Base-by-base conservation (phyloP, 140 eudicot species). In the Ambrosia hybrid region DNA sequence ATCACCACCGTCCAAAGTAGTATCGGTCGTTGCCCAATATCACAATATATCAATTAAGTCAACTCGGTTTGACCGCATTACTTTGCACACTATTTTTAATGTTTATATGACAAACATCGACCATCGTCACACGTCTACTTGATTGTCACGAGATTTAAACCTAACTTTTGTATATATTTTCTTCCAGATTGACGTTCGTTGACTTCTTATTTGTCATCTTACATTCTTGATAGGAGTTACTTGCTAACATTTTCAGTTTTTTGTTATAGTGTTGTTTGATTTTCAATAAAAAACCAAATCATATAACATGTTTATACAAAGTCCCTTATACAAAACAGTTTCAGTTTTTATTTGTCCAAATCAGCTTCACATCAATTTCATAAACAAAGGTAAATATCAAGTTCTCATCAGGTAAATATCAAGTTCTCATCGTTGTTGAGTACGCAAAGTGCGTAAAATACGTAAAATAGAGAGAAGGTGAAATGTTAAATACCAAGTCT, bases 1-100 rank as follows among this genome's bases (percentile, higher is more conserved):
- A 46, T 60, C 66, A 9, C 14, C 76, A 70, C 81, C 81, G 58
- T 70, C 81, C 72, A 51, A 70, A 51, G 26, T 61, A 51, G 65
- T 66, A 45, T 65, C 66, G 10, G 58, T 74, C 45, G 68, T 57
- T 41, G 67, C 12, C 38, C 33, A 46, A 43, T 55, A 57, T 52
- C 30, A 21, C 30, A 21, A 21, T 21, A 21, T 21, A 16, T 62
- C 1, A 36, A 16, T 5, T 1, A 72, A 61, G 77, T 78, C 73
- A 71, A 78, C 77, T 55, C 73, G 53, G 61, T 56, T 78, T 78
- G 82, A 78, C 82, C 14, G 21, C 62, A 17, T 64, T n/a, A n/a
- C 68, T 48, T 11, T 48, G 12, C 13, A 48, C 53, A 48, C 53
- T 8, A 48, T 2, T 48, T 48, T 11, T 48, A 9, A 48, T 48